phyloP scores from a whole-genome alignment of 2,329 filamentous ascomycete genomes.

The Fusarium scirpi region DNA sequence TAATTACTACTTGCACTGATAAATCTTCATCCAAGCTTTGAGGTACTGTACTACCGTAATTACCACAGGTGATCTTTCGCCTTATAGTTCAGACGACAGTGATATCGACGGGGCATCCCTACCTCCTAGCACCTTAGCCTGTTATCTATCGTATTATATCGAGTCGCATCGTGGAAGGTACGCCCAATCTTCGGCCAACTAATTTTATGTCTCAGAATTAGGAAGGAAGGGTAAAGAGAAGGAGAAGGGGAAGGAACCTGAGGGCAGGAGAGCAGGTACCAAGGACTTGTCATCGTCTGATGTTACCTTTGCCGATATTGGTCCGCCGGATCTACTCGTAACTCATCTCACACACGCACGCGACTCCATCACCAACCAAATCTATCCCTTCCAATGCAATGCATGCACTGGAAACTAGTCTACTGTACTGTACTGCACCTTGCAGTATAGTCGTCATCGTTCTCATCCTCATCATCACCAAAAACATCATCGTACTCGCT shows the following conservation, averaged over 20 bases:
- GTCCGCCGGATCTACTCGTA: constrained; percentile 14
- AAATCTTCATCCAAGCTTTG: neutral
- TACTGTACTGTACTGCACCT: neutral
- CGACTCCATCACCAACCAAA: constrained; percentile 23
- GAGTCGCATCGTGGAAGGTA: neutral
- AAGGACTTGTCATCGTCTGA: neutral
- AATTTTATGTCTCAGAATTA: constrained; percentile 13
- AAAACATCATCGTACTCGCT: constrained; percentile 19
- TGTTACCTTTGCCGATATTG: constrained; percentile 16
- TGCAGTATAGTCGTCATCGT: neutral
- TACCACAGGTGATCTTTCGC: constrained; percentile 7
- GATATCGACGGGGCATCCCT: constrained; percentile 33
- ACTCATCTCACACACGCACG: constrained; percentile 3
- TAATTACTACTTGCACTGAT: neutral
- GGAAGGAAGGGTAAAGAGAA: neutral
- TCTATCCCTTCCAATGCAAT: neutral
- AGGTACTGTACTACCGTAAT: neutral
- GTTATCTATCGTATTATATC: constrained; percentile 11
- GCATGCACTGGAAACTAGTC: neutral
- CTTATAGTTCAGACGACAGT: constrained; percentile 22
- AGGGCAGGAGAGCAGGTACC: neutral
- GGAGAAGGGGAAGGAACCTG: neutral
- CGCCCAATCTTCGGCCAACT: constrained; percentile 22
- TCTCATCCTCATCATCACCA: neutral
- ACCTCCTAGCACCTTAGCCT: neutral